Conservation (phyloP, 176 grass and related monocot species). For the bread wheat (Triticum aestivum) region DNA sequence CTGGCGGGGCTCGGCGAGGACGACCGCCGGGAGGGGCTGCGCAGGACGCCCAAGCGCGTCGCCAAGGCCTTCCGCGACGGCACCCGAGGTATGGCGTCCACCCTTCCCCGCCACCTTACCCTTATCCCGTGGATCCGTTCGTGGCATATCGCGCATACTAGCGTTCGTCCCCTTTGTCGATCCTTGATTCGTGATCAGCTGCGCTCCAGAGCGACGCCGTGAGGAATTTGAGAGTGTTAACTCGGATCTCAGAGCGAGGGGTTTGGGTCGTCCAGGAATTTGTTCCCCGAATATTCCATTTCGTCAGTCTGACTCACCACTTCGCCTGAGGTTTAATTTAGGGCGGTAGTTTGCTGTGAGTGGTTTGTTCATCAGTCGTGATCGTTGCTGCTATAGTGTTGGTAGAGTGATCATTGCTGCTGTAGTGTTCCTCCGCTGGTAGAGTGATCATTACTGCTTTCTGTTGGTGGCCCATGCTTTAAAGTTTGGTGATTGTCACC, state of each 20-base stretch:
- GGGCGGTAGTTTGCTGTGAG: neutral
- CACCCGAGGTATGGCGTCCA: conserved; percentile 50
- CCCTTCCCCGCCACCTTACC: neutral
- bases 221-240: neutral
- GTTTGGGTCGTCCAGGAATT: neutral
- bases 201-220: neutral
- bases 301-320: neutral
- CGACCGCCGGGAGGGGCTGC: conserved; percentile 64
- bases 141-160: no score
- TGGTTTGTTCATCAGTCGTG: conserved; percentile 1
- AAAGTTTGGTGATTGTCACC: neutral
- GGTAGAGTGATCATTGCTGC: neutral
- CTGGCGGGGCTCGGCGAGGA: conserved; percentile 89
- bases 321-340: neutral
- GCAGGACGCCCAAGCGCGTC: conserved; percentile 80
- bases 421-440: neutral
- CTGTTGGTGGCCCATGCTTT: neutral
- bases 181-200: neutral
- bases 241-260: conserved; percentile 14
- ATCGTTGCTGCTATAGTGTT: neutral
- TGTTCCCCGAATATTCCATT: conserved; percentile 15
- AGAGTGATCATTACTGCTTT: neutral
- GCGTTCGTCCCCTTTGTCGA: neutral
- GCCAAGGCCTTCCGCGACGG: conserved; percentile 97
- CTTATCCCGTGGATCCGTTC: conserved; percentile 6